phyloP scores from a whole-genome alignment of 257 asterid genomes.

The Lycium barbarum region DNA sequence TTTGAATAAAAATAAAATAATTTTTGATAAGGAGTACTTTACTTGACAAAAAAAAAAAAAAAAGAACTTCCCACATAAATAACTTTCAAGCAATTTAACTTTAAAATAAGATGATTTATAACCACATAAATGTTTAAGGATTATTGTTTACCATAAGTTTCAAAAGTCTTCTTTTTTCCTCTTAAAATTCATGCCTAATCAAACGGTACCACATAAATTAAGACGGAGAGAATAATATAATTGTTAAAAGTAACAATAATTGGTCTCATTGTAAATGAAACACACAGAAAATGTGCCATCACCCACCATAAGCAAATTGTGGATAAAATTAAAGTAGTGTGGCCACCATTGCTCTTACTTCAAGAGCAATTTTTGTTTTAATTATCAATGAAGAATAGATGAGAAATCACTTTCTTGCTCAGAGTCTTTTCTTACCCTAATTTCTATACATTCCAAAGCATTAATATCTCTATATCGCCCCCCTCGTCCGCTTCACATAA shows the following conservation, averaged over 20 bases:
- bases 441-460: conserved; percentile 55
- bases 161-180: too few species aligned
- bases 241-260: neutral
- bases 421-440: conserved; percentile 18
- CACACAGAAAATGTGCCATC: neutral
- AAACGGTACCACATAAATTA: too few species aligned
- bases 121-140: too few species aligned
- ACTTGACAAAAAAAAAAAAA: too few species aligned
- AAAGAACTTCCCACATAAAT: too few species aligned
- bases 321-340: neutral
- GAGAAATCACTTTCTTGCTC: neutral
- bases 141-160: neutral
- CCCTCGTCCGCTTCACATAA: conserved; percentile 64
- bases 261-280: neutral
- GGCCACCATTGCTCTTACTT: neutral
- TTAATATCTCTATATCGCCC: conserved; percentile 56
- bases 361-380: neutral
- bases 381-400: neutral
- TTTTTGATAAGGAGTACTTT: too few species aligned
- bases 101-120: too few species aligned
- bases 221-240: too few species aligned
- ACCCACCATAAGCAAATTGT: neutral
- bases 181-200: too few species aligned
- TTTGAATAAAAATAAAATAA: too few species aligned
- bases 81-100: too few species aligned